Conservation (phyloP, 306 rosid species). For the Sicyos edulis region DNA sequence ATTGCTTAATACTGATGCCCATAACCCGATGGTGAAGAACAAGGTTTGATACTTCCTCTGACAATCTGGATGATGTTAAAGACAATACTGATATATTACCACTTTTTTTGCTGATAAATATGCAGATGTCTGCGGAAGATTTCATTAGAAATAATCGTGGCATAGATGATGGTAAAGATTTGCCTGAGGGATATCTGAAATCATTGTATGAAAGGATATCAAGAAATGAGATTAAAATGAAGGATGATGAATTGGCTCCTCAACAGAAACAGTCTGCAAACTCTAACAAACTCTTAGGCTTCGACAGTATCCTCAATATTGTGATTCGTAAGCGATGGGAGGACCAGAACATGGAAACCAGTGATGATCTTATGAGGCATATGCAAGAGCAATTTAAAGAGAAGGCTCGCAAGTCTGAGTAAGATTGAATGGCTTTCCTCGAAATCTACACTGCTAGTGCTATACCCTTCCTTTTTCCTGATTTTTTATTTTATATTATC, state of each 20-base stretch:
- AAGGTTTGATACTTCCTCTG: slow-evolving; percentile 51
- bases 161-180: slow-evolving; percentile 97
- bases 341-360: slow-evolving; percentile 74
- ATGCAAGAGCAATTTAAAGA: slow-evolving; percentile 99
- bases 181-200: slow-evolving; percentile 80
- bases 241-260: slow-evolving; percentile 65
- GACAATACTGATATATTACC: slow-evolving; percentile 18
- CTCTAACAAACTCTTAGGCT: slow-evolving; percentile 73
- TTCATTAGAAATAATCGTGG: slow-evolving; percentile 97
- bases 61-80: slow-evolving; percentile 18
- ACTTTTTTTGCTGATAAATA: slow-evolving; percentile 24
- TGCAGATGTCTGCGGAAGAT: slow-evolving; percentile 99
- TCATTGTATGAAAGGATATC: slow-evolving; percentile 81
- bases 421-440: slow-evolving; percentile 32
- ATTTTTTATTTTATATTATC: slow-evolving; percentile 2
- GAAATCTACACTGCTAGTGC: neutral
- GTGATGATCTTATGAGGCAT: slow-evolving; percentile 87
- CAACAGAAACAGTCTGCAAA: slow-evolving; percentile 74
- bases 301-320: slow-evolving; percentile 87
- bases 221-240: slow-evolving; percentile 96
- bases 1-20: slow-evolving; percentile 96
- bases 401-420: slow-evolving; percentile 97
- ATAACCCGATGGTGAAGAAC: slow-evolving; percentile 88
- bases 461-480: neutral
- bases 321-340: slow-evolving; percentile 69